These are phyloP conservation scores for Musa troglodytarum DNA, from an alignment of 176 grass and related monocot species.

Conservation along the genomic window DNA sequence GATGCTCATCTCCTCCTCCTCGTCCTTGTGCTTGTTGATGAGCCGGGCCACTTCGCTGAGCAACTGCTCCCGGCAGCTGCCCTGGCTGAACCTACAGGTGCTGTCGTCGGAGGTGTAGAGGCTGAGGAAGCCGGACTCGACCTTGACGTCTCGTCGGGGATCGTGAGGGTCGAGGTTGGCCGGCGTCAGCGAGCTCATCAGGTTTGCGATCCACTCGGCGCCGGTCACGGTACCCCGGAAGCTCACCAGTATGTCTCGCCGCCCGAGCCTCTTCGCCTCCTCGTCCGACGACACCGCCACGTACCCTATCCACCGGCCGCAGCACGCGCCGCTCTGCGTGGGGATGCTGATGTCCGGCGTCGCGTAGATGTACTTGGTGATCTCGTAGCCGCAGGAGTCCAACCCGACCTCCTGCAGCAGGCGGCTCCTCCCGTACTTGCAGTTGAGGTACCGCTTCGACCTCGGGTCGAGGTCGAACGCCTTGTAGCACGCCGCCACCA, in stretches of 20 bases:
- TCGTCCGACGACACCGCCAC: slow-evolving; percentile 54
- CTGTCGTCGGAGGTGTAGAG: slow-evolving; percentile 79
- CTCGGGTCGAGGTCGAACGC: slow-evolving; percentile 36
- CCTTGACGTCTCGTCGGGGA: slow-evolving; percentile 52
- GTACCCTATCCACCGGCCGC: slow-evolving; percentile 49
- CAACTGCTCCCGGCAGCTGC: slow-evolving; percentile 83
- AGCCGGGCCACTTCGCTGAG: slow-evolving; percentile 61
- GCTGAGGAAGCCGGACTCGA: slow-evolving; percentile 75
- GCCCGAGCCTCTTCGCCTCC: slow-evolving; percentile 35
- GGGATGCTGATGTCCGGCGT: slow-evolving; percentile 31
- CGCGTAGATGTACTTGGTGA: slow-evolving; percentile 59
- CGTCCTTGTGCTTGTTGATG: slow-evolving; percentile 15
- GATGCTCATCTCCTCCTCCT: slow-evolving; percentile 42
- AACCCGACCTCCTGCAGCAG: slow-evolving; percentile 37
- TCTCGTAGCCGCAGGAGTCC: slow-evolving; percentile 25
- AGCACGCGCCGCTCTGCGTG: background rate
- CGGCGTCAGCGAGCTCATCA: slow-evolving; percentile 70
- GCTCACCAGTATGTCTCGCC: slow-evolving; percentile 61
- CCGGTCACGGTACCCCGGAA: slow-evolving; percentile 69
- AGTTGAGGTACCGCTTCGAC: slow-evolving; percentile 35
- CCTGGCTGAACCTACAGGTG: slow-evolving; percentile 49
- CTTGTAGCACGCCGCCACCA: slow-evolving; percentile 41
- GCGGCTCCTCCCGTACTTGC: slow-evolving; percentile 28
- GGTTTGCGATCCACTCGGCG: slow-evolving; percentile 70
- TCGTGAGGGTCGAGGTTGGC: slow-evolving; percentile 53